Base-by-base conservation (phyloP, 1,139 yeast species). In the Debaryomyces subglobosus region DNA sequence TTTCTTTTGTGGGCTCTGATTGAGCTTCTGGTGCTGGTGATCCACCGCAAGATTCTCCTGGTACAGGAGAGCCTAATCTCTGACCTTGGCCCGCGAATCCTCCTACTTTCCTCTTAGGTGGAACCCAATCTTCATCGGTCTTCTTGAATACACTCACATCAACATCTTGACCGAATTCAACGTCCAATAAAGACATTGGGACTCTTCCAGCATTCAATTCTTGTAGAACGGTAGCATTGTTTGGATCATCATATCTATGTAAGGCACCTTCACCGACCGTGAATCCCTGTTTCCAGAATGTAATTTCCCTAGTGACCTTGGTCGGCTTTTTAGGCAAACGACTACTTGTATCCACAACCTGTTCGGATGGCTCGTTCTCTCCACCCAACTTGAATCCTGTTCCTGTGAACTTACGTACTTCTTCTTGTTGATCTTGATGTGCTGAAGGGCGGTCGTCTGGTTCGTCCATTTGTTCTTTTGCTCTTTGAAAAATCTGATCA, bases 231-330 rank as follows among this genome's bases (percentile, higher is more conserved):
- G 78, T 80, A 45, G 85, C 84, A 63, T 94, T 94, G 21, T 79
- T 83, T 6, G 97, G 97, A 65, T 94, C 98, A 60, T 94, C 97
- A 63, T 91, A 94, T 50, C 96, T 77, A 66, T 81, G 86, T 51
- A 94, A 76, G 18, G 83, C 83, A 2, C 98, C 97, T 46, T 91
- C 96, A 18, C 94, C 98, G 27, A 94, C 92, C 48, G 91, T 89
- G 69, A 95, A 94, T 2, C 99, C 99, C 63, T 94, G 95, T 58
- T 85, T 85, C 99, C 99, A 94, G 65, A 94, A 94, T 0, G 96
- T 90, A 53, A 95, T 86, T 46, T 86, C 86, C 61, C 96, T 77
- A 15, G 78, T 77, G 6, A 84, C 95, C 50, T 80, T 82, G 33
- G 71, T 71, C 2, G 79, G 77, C 45, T 68, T 72, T 49, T 67